Evolutionary conservation across 441 rosid genomes (phyloP), one percentile per base, ranked within the genome.

Genomic region (Populus tomentosa): DNA sequence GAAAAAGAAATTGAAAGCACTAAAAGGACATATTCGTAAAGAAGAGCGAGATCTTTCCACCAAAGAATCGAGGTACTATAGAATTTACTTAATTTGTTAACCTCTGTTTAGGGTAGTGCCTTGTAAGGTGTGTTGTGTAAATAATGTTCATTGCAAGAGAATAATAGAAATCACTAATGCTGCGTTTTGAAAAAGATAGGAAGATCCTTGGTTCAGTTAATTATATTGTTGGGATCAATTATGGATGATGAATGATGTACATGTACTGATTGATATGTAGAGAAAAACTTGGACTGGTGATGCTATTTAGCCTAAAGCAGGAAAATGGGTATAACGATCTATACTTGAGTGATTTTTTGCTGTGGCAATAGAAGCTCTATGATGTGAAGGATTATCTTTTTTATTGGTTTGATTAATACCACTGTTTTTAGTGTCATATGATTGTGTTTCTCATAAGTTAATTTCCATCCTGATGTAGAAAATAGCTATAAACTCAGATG

Each of bases 1-100:
- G 89, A 88, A 89, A 88, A 89, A 87, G 92, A 90, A 85, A 80
- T 69, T 74, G 86, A 76, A 77, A 73, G 80, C 62, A 32, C 73
- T 62, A 69, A 71, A 78, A 71, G 87, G 78, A 28, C 80, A 84
- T 71, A 83, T 70, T 72, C 80, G 67, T 7, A 78, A 70, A 65
- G 88, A 80, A 32, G 87, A 80, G 78, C 80, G 50, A 6, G 67
- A 42, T 63, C 35, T 65, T 71, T 69, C 80, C 4, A 82, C 79
- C 81, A 74, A 80, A 67, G 71, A 78, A 75, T 50, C 46, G 0
- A 3, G 83, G 81, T 80, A 75, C 65, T 35, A 8, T 73, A 68
- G 14, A 56, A 56, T 13, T 21, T 24, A 28, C 30, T 2, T 50
- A 59, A 42, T 23, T 36, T 23, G 38, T 24, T 18, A 7, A 63